Evolutionary conservation across 2,329 filamentous ascomycete species (phyloP).

Genomic region (Botrytis hyacinthi): DNA sequence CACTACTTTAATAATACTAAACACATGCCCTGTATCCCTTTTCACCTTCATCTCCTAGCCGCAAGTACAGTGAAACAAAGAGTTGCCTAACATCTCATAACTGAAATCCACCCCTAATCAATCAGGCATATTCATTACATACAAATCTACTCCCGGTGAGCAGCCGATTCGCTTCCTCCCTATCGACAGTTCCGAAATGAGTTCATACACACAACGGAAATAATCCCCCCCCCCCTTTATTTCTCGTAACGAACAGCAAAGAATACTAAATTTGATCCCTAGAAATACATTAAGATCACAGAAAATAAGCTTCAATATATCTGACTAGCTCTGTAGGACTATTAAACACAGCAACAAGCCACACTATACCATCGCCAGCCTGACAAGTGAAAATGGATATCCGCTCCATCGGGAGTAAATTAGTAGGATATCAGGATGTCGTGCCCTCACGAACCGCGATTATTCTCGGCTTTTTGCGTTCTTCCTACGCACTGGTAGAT

Average conservation of each 20-base stretch:
- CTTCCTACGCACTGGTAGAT: neutral
- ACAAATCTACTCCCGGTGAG: neutral
- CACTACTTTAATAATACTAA: neutral
- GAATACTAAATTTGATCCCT: neutral
- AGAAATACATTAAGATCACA: neutral
- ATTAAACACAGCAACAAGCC: neutral
- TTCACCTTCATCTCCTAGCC: neutral
- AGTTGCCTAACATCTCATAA: neutral
- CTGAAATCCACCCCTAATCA: neutral
- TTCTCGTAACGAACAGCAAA: neutral
- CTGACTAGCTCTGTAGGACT: neutral
- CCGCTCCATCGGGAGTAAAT: neutral
- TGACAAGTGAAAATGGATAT: neutral
- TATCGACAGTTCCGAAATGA: neutral
- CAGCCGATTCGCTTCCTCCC: neutral
- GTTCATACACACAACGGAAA: neutral
- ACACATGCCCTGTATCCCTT: neutral
- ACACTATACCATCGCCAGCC: neutral
- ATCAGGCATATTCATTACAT: neutral
- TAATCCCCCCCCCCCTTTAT: neutral
- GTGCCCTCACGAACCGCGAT: fast-evolving
- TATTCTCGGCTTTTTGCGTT: neutral
- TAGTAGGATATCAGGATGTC: neutral
- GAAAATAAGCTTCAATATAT: neutral
- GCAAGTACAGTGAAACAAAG: neutral